Evolutionary conservation across 306 rosid species (phyloP).

Genomic region (Lagenaria siceraria): DNA sequence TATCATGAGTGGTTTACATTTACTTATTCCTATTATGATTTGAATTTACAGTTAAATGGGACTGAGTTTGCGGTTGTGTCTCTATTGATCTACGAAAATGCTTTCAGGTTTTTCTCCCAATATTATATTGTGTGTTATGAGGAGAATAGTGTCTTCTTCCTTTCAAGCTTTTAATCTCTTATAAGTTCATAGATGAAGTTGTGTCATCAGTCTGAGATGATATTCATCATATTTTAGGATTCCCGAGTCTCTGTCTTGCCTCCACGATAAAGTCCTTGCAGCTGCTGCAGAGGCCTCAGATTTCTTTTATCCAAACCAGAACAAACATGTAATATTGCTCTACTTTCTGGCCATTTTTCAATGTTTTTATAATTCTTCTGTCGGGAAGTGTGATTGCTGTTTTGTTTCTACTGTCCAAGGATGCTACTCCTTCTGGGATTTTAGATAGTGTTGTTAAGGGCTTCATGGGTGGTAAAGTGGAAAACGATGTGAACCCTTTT

Average conservation of each 20-base stretch:
- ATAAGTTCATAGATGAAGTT: background rate
- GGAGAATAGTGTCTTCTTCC: slow-evolving; percentile 1
- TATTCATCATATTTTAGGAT: slow-evolving; percentile 25
- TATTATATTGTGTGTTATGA: slow-evolving; percentile 1
- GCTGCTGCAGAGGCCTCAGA: slow-evolving; percentile 41
- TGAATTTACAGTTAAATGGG: slow-evolving; percentile 54
- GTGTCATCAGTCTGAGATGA: background rate
- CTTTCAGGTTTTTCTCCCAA: slow-evolving; percentile 41
- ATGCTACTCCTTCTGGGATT: slow-evolving; percentile 19
- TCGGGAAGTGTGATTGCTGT: background rate
- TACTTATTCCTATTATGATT: slow-evolving; percentile 6
- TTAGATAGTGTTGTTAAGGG: slow-evolving; percentile 33
- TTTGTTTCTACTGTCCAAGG: slow-evolving; percentile 28
- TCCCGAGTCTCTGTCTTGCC: slow-evolving; percentile 57
- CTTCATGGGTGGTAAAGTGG: slow-evolving; percentile 23
- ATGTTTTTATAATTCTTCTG: slow-evolving; percentile 5
- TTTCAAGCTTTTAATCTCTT: background rate
- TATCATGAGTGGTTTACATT: background rate
- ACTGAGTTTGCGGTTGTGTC: slow-evolving; percentile 56
- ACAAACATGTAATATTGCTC: slow-evolving; percentile 36
- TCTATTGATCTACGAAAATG: slow-evolving; percentile 44
- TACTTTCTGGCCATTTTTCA: slow-evolving; percentile 17
- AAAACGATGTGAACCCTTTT: slow-evolving; percentile 18
- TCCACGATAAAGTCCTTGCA: slow-evolving; percentile 62
- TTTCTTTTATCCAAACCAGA: slow-evolving; percentile 29